These are phyloP conservation scores for Aspergillus nomiae DNA, from an alignment of 2,329 filamentous ascomycete species.

Conservation along the genomic window DNA sequence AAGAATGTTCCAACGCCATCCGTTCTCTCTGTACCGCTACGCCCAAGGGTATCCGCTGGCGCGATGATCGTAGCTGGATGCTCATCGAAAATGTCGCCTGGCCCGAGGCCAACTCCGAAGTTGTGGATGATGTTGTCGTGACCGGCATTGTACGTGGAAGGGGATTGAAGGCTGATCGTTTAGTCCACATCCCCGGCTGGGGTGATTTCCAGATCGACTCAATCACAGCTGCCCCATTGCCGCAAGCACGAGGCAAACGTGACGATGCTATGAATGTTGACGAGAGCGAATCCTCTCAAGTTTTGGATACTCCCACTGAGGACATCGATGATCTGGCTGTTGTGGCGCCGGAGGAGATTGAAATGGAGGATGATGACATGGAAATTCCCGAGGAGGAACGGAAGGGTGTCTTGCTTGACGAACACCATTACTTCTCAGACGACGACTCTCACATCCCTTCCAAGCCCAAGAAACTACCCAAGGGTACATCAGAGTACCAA, in stretches of 20 bases:
- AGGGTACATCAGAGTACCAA: slow-evolving; percentile 92
- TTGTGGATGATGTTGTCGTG: slow-evolving; percentile 64
- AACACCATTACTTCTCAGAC: slow-evolving; percentile 97
- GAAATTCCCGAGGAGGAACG: slow-evolving; percentile 58
- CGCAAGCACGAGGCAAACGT: slow-evolving; percentile 54
- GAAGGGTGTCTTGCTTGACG: slow-evolving; percentile 90
- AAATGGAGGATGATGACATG: slow-evolving; percentile 70
- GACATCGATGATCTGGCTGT: slow-evolving; percentile 82
- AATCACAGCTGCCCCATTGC: slow-evolving; percentile 74
- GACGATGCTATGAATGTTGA: slow-evolving; percentile 70
- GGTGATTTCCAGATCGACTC: slow-evolving; percentile 90
- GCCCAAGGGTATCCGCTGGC: slow-evolving; percentile 92
- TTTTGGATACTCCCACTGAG: slow-evolving; percentile 71
- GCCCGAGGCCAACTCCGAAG: slow-evolving; percentile 54
- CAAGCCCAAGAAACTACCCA: slow-evolving; percentile 74
- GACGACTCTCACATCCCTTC: slow-evolving; percentile 66
- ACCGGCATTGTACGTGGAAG: slow-evolving; percentile 86
- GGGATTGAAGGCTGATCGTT: slow-evolving; percentile 82
- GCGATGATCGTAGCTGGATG: slow-evolving; percentile 96
- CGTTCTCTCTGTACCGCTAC: slow-evolving; percentile 87
- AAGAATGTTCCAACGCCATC: slow-evolving; percentile 89
- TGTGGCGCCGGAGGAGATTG: slow-evolving; percentile 81
- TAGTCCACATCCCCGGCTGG: slow-evolving; percentile 92
- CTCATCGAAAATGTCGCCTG: slow-evolving; percentile 80
- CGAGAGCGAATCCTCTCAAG: slow-evolving; percentile 49